Evolutionary conservation across 306 rosid species (phyloP).

Genomic region (Malus asiatica): DNA sequence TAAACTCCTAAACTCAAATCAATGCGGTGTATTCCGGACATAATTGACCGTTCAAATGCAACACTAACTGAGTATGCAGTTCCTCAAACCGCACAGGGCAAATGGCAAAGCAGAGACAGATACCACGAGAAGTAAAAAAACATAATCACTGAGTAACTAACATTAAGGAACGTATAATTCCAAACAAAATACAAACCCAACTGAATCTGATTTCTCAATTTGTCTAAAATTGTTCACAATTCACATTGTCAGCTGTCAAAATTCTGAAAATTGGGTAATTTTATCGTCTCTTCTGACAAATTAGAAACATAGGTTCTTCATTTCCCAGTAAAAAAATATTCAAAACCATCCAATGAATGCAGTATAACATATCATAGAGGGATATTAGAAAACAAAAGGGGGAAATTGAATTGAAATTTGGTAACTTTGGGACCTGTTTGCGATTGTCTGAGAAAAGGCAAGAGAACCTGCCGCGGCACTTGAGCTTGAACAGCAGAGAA

Average conservation of each 20-base stretch:
- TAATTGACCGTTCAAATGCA: neutral
- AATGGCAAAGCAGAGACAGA: neutral
- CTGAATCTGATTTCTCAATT: conserved; percentile 2
- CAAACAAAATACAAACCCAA: neutral
- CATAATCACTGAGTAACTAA: neutral
- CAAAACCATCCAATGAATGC: neutral
- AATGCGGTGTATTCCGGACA: neutral
- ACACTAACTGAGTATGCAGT: neutral
- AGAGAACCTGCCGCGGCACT: conserved; percentile 45
- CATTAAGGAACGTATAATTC: neutral
- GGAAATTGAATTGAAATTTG: neutral
- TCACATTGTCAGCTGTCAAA: neutral
- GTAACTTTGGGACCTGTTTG: conserved; percentile 38
- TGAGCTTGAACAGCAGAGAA: conserved; percentile 42
- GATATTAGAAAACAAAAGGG: neutral
- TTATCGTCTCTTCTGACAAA: neutral
- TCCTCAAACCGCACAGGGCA: neutral
- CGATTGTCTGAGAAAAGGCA: conserved; percentile 73
- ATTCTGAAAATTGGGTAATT: neutral
- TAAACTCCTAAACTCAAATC: too few relatives aligned
- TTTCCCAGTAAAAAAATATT: neutral
- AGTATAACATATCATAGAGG: neutral
- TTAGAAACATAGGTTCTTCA: neutral
- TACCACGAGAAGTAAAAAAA: neutral
- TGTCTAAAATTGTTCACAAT: neutral